Evolutionary conservation across 208 protist species (phyloP), one percentile per base, ranked within the genome.

Genomic region (Ichthyophonus hoferi): DNA sequence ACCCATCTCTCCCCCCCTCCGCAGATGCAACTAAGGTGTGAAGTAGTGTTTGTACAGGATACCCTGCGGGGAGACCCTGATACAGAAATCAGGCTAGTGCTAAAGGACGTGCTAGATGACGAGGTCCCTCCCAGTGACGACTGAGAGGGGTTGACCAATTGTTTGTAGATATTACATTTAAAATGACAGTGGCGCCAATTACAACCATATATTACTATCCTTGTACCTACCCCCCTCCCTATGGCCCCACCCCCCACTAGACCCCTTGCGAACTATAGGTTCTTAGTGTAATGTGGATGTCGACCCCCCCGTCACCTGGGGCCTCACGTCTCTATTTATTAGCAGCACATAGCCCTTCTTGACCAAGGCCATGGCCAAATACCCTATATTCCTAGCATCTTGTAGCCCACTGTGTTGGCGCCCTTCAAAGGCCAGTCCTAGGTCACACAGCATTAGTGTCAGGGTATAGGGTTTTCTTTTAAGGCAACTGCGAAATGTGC

Each of bases 11-110:
- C 14, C 50, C 50, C 14, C 79, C 1, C 42, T 42, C 40, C 1
- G 85, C 88, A 95, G 42, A 93, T 98, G 1, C 94, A 95, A 14
- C 95, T 97, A 86, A 90, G 95, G 40, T 93, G 94, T 0, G 93
- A 97, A 88, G 94, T 93, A 33, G 76, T 89, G 38, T 98, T 97
- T 91, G 92, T 94, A 37, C 92, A 94, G 17, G 96, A 97, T 90
- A 93, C 83, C 79, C 93, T 98, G 40, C 93, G 94, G 38, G 97
- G 96, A 40, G 96, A 98, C 90, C 58, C 94, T 1, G 90, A 87
- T 42, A 96, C 96, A 42, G 96, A 98, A 86, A 96, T 98, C 79
- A 90, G 94, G 38, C 89, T 98, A 0, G 42, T 1, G 12, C 88
- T 93, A 14, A 83, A 90, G n/a, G 79, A 93, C 31, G 3, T 82